phyloP scores from a whole-genome alignment of 1,284 basidiomycete species.

The Irpex sp. region DNA sequence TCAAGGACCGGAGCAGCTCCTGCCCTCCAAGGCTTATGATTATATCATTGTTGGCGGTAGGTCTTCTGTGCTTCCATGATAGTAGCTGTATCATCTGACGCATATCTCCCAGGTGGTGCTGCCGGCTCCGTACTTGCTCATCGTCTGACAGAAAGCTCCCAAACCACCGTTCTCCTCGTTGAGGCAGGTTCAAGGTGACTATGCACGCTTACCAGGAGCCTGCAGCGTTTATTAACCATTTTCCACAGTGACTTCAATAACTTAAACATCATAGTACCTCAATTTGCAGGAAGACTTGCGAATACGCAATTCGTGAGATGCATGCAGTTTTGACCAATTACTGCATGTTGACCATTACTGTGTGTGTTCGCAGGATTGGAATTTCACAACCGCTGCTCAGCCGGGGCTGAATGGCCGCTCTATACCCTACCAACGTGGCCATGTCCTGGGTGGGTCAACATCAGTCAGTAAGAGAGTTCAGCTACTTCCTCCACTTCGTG shows the following conservation, averaged over 20 bases:
- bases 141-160: neutral
- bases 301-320: slow-evolving; percentile 2
- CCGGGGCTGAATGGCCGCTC: slow-evolving; percentile 9
- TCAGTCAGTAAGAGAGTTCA: slow-evolving; percentile 16
- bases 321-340: neutral
- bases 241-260: slow-evolving; percentile 1
- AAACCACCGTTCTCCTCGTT: neutral
- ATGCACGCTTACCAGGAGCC: neutral
- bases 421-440: slow-evolving; percentile 14
- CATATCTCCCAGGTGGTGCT: neutral
- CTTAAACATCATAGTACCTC: slow-evolving; percentile 5
- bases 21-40: neutral
- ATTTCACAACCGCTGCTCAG: slow-evolving; percentile 16
- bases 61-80: neutral
- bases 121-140: neutral
- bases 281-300: slow-evolving; percentile 5
- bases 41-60: slow-evolving; percentile 4
- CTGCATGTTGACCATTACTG: neutral
- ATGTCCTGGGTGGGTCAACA: slow-evolving; percentile 19
- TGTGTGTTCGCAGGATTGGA: slow-evolving; percentile 10
- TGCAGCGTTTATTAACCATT: neutral
- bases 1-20: neutral
- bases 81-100: neutral
- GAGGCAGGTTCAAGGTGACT: slow-evolving; percentile 4
- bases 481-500: neutral